Base-by-base conservation (phyloP, 2,329 filamentous ascomycete species). In the Akanthomyces dipterigenus region DNA sequence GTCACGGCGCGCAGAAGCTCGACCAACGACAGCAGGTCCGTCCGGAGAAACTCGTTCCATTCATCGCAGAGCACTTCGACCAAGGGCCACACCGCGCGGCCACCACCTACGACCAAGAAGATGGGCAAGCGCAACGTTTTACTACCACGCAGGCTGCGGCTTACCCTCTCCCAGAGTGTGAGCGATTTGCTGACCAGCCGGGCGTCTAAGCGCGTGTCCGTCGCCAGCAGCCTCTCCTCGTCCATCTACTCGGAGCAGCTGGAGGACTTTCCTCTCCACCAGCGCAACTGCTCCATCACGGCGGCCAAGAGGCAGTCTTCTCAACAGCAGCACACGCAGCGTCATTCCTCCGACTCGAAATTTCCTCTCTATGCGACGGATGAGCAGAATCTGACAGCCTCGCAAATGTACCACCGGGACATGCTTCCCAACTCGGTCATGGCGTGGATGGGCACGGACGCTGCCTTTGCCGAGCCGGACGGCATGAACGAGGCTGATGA, bases 101-200 rank as follows among this genome's bases (percentile, higher is more conserved):
- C 42, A 2, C 36, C 60, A 2, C 36, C 60, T 3, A 51, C 51
- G 26, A 56, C 60, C 7, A 62, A 62, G 48, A 62, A 57, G 54
- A 57, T 62, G 45, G 60, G 60, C 36, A 56, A 53, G 40, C 60
- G 54, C 36, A 57, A 51, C 28, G 60, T 62, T 20, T 38, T 57
- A 38, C 54, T 57, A 1, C 54, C 50, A n/a, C 40, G 43, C 49
- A 61, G 49, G 50, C 38, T 61, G 34, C 75, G 79, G 71, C 83
- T 82, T 81, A 79, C 78, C 16, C 69, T 86, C 34, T 76, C 82
- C 0, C 81, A 83, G 56, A 84, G 83, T 64, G 76, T 87, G 66
- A 77, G 80, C n/a, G 83, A 83, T 34, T 73, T 85, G 12, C 77
- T 87, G 62, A 80, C 75, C 46, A 78, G 80, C 20, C 81, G 80